Percentiles rank a stretch among this genome's conserved stretches.
phyloP scores from a whole-genome alignment of 2,329 filamentous ascomycete species.

The Venturiaceae sp. region DNA sequence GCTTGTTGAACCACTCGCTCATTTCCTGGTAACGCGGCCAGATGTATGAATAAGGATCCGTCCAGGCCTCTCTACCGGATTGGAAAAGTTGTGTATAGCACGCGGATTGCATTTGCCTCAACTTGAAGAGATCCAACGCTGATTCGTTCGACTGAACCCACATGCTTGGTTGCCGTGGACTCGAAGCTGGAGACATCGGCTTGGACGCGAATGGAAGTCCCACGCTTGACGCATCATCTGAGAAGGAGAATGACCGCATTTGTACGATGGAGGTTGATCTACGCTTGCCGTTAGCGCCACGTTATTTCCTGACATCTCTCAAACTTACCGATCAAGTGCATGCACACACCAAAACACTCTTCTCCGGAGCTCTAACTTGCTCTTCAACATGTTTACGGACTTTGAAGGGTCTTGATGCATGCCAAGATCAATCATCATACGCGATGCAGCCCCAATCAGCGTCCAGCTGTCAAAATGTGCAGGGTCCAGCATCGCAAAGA shows the following conservation, averaged over 20 bases:
- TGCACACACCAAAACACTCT: slow-evolving; percentile 88
- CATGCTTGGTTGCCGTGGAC: slow-evolving; percentile 38
- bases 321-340: slow-evolving; percentile 64
- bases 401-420: slow-evolving; percentile 83
- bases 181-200: slow-evolving; percentile 27
- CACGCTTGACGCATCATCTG: slow-evolving; percentile 78
- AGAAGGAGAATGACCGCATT: slow-evolving; percentile 83
- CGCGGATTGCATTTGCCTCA: slow-evolving; percentile 75
- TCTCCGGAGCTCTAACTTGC: slow-evolving; percentile 65
- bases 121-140: slow-evolving; percentile 68
- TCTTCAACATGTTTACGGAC: slow-evolving; percentile 56
- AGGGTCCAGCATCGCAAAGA: slow-evolving; percentile 85
- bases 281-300: not conserved
- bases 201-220: slow-evolving; percentile 52
- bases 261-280: slow-evolving; percentile 84
- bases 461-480: slow-evolving; percentile 92
- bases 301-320: not conserved
- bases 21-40: slow-evolving; percentile 69
- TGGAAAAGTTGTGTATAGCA: slow-evolving; percentile 90
- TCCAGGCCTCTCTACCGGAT: slow-evolving; percentile 57
- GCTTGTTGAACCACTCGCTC: slow-evolving; percentile 71
- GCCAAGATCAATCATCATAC: slow-evolving; percentile 80
- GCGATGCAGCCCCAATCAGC: slow-evolving; percentile 78
- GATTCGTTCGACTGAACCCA: slow-evolving; percentile 54
- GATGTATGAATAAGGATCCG: slow-evolving; percentile 60